Percentiles rank a stretch among this genome's conserved stretches.
phyloP scores from a whole-genome alignment of 164 flowering plant species.

The Buxus sempervirens region DNA sequence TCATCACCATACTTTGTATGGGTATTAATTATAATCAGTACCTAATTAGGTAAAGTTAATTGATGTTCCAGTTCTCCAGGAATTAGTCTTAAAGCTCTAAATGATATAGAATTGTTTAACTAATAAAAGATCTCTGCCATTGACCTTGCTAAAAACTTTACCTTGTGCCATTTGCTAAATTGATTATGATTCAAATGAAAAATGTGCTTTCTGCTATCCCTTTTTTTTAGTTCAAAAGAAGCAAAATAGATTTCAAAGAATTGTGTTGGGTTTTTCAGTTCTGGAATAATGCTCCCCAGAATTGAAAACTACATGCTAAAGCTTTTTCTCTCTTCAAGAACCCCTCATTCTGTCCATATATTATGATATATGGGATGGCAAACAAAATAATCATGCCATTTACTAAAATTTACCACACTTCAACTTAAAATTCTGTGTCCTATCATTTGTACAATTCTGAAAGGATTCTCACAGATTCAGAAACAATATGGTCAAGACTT shows the following conservation, averaged over 20 bases:
- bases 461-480: no score
- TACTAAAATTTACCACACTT: no score
- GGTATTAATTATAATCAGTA: background rate
- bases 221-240: no score
- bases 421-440: no score
- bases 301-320: background rate
- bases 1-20: background rate
- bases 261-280: background rate
- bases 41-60: background rate
- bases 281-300: no score
- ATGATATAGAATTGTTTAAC: background rate
- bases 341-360: background rate
- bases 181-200: no score
- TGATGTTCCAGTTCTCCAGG: background rate
- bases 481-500: no score
- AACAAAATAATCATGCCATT: background rate
- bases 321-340: background rate
- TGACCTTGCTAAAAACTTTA: background rate
- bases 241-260: background rate
- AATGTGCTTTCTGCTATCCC: no score
- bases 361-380: background rate
- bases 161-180: background rate
- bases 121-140: background rate
- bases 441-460: no score
- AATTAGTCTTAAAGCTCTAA: no score